These are phyloP conservation scores for Ceratobasidium papillatum DNA, from an alignment of 1,284 basidiomycete species.

Conservation along the genomic window DNA sequence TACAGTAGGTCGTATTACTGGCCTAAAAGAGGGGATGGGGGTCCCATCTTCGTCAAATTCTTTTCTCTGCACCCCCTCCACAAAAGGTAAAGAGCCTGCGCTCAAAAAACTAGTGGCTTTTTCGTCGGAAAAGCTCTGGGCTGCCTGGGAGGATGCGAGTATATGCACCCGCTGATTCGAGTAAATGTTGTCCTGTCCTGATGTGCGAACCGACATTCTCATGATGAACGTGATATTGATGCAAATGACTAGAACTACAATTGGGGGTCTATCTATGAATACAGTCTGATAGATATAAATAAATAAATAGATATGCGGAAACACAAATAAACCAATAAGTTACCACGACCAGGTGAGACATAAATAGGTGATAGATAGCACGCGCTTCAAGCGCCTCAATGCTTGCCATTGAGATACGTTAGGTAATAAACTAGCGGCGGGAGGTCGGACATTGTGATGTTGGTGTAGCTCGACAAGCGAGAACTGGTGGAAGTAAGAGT, in stretches of 20 bases:
- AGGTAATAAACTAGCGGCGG: slow-evolving; percentile 38
- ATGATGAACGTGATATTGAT: neutral
- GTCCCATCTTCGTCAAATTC: too few species aligned
- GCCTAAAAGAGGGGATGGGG: too few species aligned
- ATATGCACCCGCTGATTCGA: too few species aligned
- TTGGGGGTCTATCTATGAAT: slow-evolving; percentile 1
- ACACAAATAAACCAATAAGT: slow-evolving; percentile 32
- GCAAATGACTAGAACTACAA: slow-evolving; percentile 5
- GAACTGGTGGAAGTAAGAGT: neutral
- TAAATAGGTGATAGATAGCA: neutral
- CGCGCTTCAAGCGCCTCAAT: slow-evolving; percentile 27
- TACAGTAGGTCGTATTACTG: too few species aligned
- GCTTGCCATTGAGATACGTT: slow-evolving; percentile 39
- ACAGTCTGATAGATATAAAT: slow-evolving; percentile 6
- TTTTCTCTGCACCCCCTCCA: too few species aligned
- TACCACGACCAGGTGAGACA: neutral
- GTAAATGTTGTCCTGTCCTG: too few species aligned
- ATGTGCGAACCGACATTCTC: too few species aligned
- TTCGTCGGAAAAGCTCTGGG: too few species aligned
- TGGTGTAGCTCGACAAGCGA: slow-evolving; percentile 36
- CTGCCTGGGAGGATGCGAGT: too few species aligned
- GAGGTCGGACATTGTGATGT: slow-evolving; percentile 41
- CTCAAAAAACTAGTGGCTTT: too few species aligned
- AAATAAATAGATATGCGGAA: slow-evolving; percentile 12
- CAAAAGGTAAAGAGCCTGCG: too few species aligned